Evolutionary conservation across 139 green algal genomes (phyloP), one percentile per base, ranked within the genome.

Genomic region (Eudorina sp.): DNA sequence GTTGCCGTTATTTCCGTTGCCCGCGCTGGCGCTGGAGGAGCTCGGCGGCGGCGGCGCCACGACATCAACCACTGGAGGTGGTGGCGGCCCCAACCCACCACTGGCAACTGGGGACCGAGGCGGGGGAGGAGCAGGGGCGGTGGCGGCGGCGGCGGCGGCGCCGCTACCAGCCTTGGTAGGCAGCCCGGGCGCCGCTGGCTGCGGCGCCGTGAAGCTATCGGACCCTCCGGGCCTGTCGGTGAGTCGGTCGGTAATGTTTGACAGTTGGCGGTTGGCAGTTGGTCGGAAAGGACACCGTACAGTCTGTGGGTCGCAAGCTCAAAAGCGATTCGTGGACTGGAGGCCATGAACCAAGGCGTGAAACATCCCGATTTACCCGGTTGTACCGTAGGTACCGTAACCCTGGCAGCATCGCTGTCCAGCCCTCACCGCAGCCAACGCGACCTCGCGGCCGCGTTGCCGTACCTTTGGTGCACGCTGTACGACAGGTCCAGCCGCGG

Each of bases 401-500:
- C n/a, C n/a, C n/a, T n/a, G n/a, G n/a, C n/a, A n/a, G n/a, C n/a
- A n/a, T n/a, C n/a, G n/a, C n/a, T n/a, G n/a, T n/a, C n/a, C n/a
- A n/a, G n/a, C n/a, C n/a, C n/a, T n/a, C n/a, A n/a, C n/a, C n/a
- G n/a, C n/a, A n/a, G n/a, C n/a, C n/a, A n/a, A n/a, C n/a, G n/a
- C n/a, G n/a, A n/a, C n/a, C n/a, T n/a, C n/a, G n/a, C n/a, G n/a
- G n/a, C n/a, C 48, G 9, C 48, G 9, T 55, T 55, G 7, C 70
- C 40, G 31, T 19, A 53, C 70, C 40, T 25, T 21, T 14, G 27
- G 6, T 60, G 41, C 51, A 48, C 9, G 34, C 62, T 43, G 29
- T 41, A 25, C 62, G 62, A 48, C 25, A 93, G 66, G 29, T 93
- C 90, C 38, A 93, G 82, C 1, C 81, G 83, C 25, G 70, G 81